These are phyloP conservation scores for Protomyces arabidopsidicola DNA, from an alignment of 1,139 yeast genomes.

Conservation along the genomic window DNA sequence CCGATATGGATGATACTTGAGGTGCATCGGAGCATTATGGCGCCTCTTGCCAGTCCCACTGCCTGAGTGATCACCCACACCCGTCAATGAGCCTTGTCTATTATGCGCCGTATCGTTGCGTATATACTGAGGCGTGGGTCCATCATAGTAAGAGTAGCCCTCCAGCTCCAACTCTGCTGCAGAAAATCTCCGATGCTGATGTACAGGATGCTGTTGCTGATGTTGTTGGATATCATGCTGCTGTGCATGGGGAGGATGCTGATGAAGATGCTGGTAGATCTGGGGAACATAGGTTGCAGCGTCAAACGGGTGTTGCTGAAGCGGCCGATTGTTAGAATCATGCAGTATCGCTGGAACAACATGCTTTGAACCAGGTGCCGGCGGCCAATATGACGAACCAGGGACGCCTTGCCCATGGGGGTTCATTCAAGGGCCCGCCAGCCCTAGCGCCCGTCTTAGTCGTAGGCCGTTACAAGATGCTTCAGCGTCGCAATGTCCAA, in stretches of 20 bases:
- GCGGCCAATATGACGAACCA: too few relatives aligned
- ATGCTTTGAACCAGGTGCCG: too few relatives aligned
- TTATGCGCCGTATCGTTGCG: conserved; percentile 6
- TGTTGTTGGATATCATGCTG: not conserved
- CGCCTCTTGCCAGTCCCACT: not conserved
- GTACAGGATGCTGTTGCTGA: not conserved
- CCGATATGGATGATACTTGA: conserved; percentile 1
- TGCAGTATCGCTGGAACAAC: too few relatives aligned
- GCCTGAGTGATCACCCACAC: not conserved
- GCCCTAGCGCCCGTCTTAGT: too few relatives aligned
- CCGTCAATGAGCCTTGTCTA: not conserved
- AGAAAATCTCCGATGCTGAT: not conserved
- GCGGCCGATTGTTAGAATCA: too few relatives aligned
- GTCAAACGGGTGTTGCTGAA: too few relatives aligned
- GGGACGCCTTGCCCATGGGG: too few relatives aligned
- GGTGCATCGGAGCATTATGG: not conserved
- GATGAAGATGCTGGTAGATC: not conserved
- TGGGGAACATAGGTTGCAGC: too few relatives aligned
- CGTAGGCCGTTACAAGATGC: too few relatives aligned
- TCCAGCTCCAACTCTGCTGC: conserved; percentile 1
- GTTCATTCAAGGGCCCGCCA: too few relatives aligned
- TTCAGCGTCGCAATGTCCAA: too few relatives aligned
- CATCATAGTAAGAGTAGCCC: conserved; percentile 22
- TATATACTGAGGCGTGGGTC: conserved; percentile 15
- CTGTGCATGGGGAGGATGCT: not conserved